Evolutionary conservation across 1,139 yeast genomes (phyloP), one percentile per base, ranked within the genome.

Genomic region (Yamadazyma sp.): DNA sequence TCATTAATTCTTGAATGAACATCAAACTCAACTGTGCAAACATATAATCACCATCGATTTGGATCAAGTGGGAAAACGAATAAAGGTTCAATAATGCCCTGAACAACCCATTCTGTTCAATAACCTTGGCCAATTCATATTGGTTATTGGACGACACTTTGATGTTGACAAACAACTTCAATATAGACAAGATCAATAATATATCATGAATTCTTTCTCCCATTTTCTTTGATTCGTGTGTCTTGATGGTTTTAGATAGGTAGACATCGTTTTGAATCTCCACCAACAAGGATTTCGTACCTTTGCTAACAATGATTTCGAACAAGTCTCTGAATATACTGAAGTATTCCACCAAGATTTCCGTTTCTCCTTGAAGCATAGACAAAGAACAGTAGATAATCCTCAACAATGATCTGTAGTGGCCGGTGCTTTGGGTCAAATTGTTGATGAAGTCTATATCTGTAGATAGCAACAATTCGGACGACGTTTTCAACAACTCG

Each of bases 1-100:
- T 64, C 54, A 86, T 76, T 53, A 89, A 67, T 50, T 87, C 95
- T 43, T 80, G 77, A 31, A 88, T 69, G 47, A 79, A 86, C 55
- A 79, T 74, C 46, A 90, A 65, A 21, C 90, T 70, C 36, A 87
- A 61, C 45, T 86, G 92, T 0, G 95, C 94, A 55, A 84, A 79
- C 0, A 82, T 67, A 24, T 78, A 78, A 39, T 86, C 94, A 24
- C 74, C 78, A 42, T 80, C 76, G 2, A 79, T 66, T 43, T 75
- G 77, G 29, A 84, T 67, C 31, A 78, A 61, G 50, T 85, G 86
- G 0, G 94, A 78, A 41, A 80, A 78, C 0, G 92, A 76, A 56
- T 80, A 88, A 12, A 86, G 64, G 40, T 80, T 78, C 50, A 86
- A 61, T 22, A 87, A 70, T 0, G 86, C 71, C 37, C 78, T 74